Percentiles rank a stretch among this genome's conserved stretches.
phyloP scores from a whole-genome alignment of 106 monocot species.

The Dactylorhiza incarnata region DNA sequence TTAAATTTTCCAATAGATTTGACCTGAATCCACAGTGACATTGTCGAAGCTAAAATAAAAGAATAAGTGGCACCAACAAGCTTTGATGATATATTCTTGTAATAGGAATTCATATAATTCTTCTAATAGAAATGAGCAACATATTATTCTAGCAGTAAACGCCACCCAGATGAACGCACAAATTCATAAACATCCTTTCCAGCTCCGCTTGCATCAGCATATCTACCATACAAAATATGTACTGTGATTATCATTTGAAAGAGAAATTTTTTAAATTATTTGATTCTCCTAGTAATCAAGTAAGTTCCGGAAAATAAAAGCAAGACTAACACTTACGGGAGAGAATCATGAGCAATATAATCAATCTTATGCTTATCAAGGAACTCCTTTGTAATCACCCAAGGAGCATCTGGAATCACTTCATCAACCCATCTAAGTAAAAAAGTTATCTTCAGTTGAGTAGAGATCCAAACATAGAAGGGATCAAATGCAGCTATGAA shows the following conservation, averaged over 20 bases:
- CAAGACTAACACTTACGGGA: constrained; percentile 22
- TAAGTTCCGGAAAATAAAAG: background rate
- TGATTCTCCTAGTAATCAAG: background rate
- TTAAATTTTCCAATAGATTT: constrained; percentile 68
- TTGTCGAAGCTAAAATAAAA: background rate
- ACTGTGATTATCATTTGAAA: constrained; percentile 7
- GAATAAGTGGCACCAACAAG: background rate
- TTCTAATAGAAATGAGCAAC: background rate
- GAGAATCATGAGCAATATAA: constrained; percentile 51
- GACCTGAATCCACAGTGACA: constrained; percentile 31
- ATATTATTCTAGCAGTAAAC: background rate
- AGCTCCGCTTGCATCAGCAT: constrained; percentile 93
- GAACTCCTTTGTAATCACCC: constrained; percentile 56
- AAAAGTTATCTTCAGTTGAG: background rate
- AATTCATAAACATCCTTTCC: constrained; percentile 92
- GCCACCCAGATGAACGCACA: constrained; percentile 35
- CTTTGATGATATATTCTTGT: background rate
- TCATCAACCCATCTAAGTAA: constrained; percentile 58
- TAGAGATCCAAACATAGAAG: background rate
- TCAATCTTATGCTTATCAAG: constrained; percentile 53
- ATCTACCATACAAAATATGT: constrained; percentile 29
- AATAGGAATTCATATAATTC: background rate
- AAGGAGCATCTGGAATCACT: constrained; percentile 60
- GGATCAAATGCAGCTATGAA: background rate
- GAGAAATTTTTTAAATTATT: background rate